Conservation (phyloP, 1,139 yeast species). For the Pichia cactophila region DNA sequence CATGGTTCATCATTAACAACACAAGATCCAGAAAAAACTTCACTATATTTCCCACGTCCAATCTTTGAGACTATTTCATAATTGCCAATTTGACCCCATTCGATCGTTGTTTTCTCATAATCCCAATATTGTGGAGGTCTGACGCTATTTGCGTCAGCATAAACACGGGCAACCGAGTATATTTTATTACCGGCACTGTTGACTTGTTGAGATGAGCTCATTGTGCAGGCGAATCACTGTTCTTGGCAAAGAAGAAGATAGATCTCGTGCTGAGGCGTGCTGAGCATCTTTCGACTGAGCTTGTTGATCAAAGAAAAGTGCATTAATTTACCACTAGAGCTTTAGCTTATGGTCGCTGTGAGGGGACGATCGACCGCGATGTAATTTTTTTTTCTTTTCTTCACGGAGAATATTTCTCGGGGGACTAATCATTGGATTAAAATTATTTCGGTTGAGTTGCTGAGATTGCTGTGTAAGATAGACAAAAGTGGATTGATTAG, state of each 20-base stretch:
- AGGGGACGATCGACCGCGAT: not conserved
- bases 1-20: constrained; percentile 46
- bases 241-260: no score
- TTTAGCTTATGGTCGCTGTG: not conserved
- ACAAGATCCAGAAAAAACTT: constrained; percentile 81
- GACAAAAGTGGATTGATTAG: no score
- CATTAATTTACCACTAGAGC: no score
- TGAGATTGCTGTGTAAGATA: not conserved
- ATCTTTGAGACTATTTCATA: constrained; percentile 89
- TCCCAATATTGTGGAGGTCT: constrained; percentile 92
- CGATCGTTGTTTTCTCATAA: constrained; percentile 53
- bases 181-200: constrained; percentile 20
- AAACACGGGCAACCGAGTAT: constrained; percentile 77
- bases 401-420: not conserved
- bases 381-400: no score
- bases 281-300: not conserved
- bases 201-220: not conserved
- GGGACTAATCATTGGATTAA: not conserved
- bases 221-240: no score
- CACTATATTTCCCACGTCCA: constrained; percentile 96
- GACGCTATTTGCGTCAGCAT: constrained; percentile 73
- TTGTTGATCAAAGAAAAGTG: no score
- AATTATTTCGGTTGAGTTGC: not conserved
- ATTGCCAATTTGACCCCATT: constrained; percentile 61
- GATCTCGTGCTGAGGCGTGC: not conserved